These are phyloP conservation scores for Tillandsia leiboldiana DNA, from an alignment of 176 grass and related monocot genomes.

Conservation along the genomic window DNA sequence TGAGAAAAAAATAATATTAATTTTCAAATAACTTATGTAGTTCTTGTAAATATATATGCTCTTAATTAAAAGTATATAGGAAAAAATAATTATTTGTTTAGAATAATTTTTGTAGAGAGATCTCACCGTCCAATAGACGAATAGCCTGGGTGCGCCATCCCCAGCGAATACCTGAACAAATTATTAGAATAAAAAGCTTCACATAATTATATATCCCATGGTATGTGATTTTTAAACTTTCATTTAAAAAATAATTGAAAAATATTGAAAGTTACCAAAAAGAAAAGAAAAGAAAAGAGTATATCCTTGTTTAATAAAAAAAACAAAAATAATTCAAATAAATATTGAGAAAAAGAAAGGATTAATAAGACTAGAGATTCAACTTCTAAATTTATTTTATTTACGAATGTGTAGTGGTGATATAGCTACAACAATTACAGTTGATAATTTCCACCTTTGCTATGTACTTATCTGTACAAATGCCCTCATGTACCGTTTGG, in stretches of 20 bases:
- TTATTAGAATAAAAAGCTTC: not conserved
- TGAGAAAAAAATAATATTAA: not conserved
- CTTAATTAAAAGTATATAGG: too few species aligned
- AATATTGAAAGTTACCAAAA: too few species aligned
- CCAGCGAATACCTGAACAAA: not conserved
- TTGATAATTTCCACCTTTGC: too few species aligned
- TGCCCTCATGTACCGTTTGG: too few species aligned
- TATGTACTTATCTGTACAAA: too few species aligned
- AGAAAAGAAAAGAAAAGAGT: too few species aligned
- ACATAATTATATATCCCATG: too few species aligned
- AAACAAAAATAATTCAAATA: not conserved
- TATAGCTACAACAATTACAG: too few species aligned
- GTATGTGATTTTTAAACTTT: too few species aligned
- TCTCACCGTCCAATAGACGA: slow-evolving; percentile 13
- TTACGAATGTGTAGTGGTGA: too few species aligned
- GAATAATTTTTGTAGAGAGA: not conserved
- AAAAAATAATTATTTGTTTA: not conserved
- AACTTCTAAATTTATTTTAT: not conserved
- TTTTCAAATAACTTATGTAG: not conserved
- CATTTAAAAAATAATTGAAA: too few species aligned
- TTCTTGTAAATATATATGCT: not conserved
- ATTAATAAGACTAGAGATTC: not conserved
- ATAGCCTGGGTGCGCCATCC: not conserved
- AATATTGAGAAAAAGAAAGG: not conserved
- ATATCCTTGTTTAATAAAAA: not conserved